Conservation (phyloP, 2,329 filamentous ascomycete species). For the Epichloe brachyelytri region DNA sequence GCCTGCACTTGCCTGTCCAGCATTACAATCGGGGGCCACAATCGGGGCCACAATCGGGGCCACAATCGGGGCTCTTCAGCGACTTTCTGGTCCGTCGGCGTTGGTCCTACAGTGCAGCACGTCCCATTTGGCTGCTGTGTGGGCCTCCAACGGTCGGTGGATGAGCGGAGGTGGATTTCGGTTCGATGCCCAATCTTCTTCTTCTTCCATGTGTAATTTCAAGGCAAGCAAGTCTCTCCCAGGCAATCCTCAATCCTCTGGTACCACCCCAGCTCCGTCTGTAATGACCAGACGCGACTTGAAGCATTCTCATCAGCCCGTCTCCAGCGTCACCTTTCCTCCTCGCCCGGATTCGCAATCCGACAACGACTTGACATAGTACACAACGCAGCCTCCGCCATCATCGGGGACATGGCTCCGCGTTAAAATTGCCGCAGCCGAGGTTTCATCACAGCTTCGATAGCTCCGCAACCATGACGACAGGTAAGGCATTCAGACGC, state of each 20-base stretch:
- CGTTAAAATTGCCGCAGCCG: slow-evolving; percentile 2
- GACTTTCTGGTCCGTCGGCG: no score
- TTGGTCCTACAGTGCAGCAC: no score
- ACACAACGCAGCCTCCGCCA: not conserved
- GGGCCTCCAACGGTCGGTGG: not conserved
- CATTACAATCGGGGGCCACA: no score
- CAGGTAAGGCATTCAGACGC: not conserved
- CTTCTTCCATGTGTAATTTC: not conserved
- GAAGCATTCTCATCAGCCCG: not conserved
- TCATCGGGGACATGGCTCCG: slow-evolving; percentile 9
- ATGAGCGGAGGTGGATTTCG: not conserved
- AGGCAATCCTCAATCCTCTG: not conserved
- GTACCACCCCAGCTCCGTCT: not conserved
- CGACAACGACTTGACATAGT: not conserved
- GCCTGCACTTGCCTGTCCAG: no score
- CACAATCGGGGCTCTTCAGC: no score
- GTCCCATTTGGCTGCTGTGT: not conserved
- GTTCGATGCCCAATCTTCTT: not conserved
- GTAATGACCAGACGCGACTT: not conserved
- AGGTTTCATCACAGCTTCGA: slow-evolving; percentile 4
- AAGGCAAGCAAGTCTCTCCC: not conserved
- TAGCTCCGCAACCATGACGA: slow-evolving; percentile 5
- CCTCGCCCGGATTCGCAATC: not conserved
- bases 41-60: no score
- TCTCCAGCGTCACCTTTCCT: not conserved